These are phyloP conservation scores for Gynochthodes officinalis DNA, from an alignment of 257 asterid genomes.

Conservation along the genomic window DNA sequence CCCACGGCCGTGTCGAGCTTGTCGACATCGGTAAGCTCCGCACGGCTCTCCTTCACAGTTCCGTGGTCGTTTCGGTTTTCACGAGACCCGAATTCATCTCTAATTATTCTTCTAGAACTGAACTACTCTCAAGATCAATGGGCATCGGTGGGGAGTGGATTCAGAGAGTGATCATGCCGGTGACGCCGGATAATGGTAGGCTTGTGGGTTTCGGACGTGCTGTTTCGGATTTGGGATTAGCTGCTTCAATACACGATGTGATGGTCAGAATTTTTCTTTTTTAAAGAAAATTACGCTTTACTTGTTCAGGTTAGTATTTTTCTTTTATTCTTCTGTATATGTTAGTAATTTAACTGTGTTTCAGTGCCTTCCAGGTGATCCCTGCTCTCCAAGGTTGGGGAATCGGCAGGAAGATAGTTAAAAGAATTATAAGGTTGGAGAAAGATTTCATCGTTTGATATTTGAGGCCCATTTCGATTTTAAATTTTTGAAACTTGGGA, in stretches of 20 bases:
- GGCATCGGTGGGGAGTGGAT: slow-evolving; percentile 71
- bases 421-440: slow-evolving; percentile 59
- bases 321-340: background rate
- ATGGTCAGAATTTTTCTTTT: slow-evolving; percentile 46
- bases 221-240: slow-evolving; percentile 71
- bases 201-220: slow-evolving; percentile 91
- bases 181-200: slow-evolving; percentile 64
- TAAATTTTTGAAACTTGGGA: background rate
- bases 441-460: background rate
- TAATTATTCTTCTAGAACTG: slow-evolving; percentile 15
- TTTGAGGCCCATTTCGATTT: background rate
- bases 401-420: slow-evolving; percentile 70
- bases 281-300: background rate
- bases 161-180: slow-evolving; percentile 45
- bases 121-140: slow-evolving; percentile 9
- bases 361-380: slow-evolving; percentile 57
- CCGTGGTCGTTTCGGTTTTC: slow-evolving; percentile 70
- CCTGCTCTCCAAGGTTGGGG: slow-evolving; percentile 68
- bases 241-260: slow-evolving; percentile 80
- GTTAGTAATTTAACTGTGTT: slow-evolving; percentile 19
- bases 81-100: slow-evolving; percentile 41
- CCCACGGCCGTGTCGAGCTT: slow-evolving; percentile 57
- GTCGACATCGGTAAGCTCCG: slow-evolving; percentile 57
- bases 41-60: slow-evolving; percentile 66
- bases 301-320: background rate